phyloP scores from a whole-genome alignment of 306 rosid genomes.

The Parietaria judaica region DNA sequence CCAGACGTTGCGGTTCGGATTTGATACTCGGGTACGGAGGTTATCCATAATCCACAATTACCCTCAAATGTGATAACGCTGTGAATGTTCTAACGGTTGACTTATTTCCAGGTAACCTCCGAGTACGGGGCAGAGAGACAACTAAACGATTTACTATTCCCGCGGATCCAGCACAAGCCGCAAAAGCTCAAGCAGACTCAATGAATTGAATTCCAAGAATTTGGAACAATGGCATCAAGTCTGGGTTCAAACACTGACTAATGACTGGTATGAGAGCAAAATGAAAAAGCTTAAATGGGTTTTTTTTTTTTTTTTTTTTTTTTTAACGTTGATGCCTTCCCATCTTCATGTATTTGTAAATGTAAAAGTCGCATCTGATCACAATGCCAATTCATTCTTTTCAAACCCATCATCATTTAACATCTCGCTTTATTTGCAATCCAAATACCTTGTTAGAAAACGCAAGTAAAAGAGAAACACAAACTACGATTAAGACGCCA shows the following conservation, averaged over 20 bases:
- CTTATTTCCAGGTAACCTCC: constrained; percentile 64
- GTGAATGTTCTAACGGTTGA: not conserved
- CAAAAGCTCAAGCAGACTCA: constrained; percentile 54
- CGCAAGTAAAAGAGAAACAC: too few relatives aligned
- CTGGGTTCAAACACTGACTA: constrained; percentile 22
- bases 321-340: not conserved
- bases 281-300: not conserved
- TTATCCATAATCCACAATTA: constrained; percentile 1
- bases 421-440: too few relatives aligned
- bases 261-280: not conserved
- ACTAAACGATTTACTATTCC: constrained; percentile 69
- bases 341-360: constrained; percentile 32
- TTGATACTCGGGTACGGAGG: constrained; percentile 53
- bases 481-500: too few relatives aligned
- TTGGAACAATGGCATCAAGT: constrained; percentile 10
- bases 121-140: constrained; percentile 85
- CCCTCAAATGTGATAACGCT: not conserved
- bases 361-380: constrained; percentile 22
- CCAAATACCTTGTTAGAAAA: too few relatives aligned
- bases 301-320: not conserved
- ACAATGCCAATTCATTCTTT: constrained; percentile 32
- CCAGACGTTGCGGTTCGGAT: constrained; percentile 73
- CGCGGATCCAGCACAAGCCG: constrained; percentile 52
- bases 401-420: constrained; percentile 1
- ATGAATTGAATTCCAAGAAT: constrained; percentile 38